A percentile compares a stretch with the other conserved stretches of the same genome.
Evolutionary conservation across 2,329 filamentous ascomycete species (phyloP).

Genomic region (Clarireedia paspali): DNA sequence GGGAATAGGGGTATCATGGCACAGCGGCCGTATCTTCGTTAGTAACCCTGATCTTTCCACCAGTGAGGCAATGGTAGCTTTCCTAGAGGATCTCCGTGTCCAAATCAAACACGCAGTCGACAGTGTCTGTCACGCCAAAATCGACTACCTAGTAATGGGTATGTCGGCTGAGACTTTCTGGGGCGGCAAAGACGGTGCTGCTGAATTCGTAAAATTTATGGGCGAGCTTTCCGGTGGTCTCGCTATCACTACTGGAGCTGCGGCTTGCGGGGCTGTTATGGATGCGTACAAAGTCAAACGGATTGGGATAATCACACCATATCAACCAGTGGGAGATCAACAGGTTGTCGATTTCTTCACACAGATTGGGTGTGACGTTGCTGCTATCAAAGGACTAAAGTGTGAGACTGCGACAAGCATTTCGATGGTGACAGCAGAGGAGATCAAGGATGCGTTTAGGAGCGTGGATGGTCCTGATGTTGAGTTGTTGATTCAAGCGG

Average conservation of each 20-base stretch:
- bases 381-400: constrained; percentile 26
- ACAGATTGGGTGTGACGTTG: constrained; percentile 26
- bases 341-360: constrained; percentile 29
- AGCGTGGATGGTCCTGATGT: constrained; percentile 22
- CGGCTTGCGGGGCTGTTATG: constrained; percentile 26
- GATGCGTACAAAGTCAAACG: constrained; percentile 24
- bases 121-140: constrained; percentile 23
- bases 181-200: constrained; percentile 27
- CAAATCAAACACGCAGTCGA: constrained; percentile 27
- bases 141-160: constrained; percentile 30
- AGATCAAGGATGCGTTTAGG: constrained; percentile 25
- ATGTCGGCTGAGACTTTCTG: constrained; percentile 31
- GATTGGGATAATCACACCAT: constrained; percentile 30
- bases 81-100: constrained; percentile 25
- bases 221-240: constrained; percentile 25
- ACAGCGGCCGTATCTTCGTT: constrained; percentile 28
- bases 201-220: constrained; percentile 28
- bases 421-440: constrained; percentile 28
- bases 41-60: constrained; percentile 26
- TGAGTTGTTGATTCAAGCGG: constrained; percentile 28
- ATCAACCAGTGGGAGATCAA: constrained; percentile 27
- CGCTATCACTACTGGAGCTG: constrained; percentile 28
- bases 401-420: constrained; percentile 24
- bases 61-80: constrained; percentile 26
- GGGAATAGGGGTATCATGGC: constrained; percentile 15